Evolutionary conservation across 2,329 filamentous ascomycete species (phyloP).

Genomic region (Neofusicoccum sp.): DNA sequence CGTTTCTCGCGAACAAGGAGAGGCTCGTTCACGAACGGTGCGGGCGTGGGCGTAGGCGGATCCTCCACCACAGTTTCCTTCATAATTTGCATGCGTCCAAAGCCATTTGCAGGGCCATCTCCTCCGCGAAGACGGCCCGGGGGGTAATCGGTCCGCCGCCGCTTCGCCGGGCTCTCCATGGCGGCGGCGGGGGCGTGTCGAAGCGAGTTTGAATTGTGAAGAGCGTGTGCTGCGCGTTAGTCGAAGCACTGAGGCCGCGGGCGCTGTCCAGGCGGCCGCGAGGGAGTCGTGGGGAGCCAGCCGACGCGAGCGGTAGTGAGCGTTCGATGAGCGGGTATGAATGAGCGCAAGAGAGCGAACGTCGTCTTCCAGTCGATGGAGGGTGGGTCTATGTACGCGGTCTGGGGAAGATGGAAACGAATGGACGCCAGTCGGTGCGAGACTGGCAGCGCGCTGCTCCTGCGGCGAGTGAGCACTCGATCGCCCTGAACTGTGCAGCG

Average conservation of each 20-base stretch:
- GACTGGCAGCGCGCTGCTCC: slow-evolving; percentile 32
- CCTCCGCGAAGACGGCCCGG: slow-evolving; percentile 32
- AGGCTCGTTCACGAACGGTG: slow-evolving; percentile 24
- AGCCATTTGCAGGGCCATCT: slow-evolving; percentile 21
- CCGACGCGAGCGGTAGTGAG: slow-evolving; percentile 12
- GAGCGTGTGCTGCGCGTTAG: slow-evolving; percentile 1
- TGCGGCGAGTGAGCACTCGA: slow-evolving; percentile 16
- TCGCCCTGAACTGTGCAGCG: slow-evolving; percentile 20
- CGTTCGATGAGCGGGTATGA: not conserved
- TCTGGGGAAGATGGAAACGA: slow-evolving; percentile 35
- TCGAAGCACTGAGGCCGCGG: not conserved
- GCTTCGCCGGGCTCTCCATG: slow-evolving; percentile 37
- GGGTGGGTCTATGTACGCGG: slow-evolving; percentile 24
- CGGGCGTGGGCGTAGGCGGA: slow-evolving; percentile 21
- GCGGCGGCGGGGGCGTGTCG: slow-evolving; percentile 9
- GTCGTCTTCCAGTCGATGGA: slow-evolving; percentile 41
- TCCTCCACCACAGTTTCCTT: slow-evolving; percentile 26
- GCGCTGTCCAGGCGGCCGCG: slow-evolving; percentile 19
- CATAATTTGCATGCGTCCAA: slow-evolving; percentile 21
- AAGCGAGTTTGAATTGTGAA: slow-evolving; percentile 11
- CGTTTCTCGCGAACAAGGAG: slow-evolving; percentile 28
- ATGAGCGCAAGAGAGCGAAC: slow-evolving; percentile 36
- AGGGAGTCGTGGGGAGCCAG: slow-evolving; percentile 2
- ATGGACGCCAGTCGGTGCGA: slow-evolving; percentile 40
- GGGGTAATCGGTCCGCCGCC: slow-evolving; percentile 29